These are phyloP conservation scores for Sclerospora graminicola DNA, from an alignment of 352 stramenopile species.

Conservation along the genomic window DNA sequence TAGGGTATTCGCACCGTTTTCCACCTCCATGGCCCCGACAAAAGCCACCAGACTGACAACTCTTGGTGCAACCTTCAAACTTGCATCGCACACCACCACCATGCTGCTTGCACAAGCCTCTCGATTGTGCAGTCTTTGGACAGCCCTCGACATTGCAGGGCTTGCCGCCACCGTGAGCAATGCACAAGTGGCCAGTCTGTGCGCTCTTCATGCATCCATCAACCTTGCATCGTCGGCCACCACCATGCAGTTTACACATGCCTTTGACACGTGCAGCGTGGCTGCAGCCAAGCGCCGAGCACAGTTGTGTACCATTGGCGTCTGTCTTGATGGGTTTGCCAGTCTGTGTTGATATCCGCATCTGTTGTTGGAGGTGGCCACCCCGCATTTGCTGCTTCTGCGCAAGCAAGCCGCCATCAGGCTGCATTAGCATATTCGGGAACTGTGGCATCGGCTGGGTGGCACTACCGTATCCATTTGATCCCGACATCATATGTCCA, in stretches of 20 bases:
- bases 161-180: constrained; percentile 76
- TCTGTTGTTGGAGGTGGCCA: constrained; percentile 20
- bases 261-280: constrained; percentile 69
- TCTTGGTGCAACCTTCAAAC: constrained; percentile 82
- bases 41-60: constrained; percentile 75
- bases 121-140: constrained; percentile 77
- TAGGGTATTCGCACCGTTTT: constrained; percentile 76
- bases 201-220: constrained; percentile 84
- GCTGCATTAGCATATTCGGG: constrained; percentile 55
- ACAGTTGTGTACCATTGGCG: constrained; percentile 45
- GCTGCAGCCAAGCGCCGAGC: constrained; percentile 68
- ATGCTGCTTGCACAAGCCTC: constrained; percentile 79
- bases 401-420: constrained; percentile 23
- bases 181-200: constrained; percentile 78
- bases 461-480: constrained; percentile 16
- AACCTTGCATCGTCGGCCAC: constrained; percentile 72
- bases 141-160: constrained; percentile 79
- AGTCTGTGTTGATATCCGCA: constrained; percentile 34
- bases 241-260: constrained; percentile 82
- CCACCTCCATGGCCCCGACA: constrained; percentile 75
- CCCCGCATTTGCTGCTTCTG: constrained; percentile 34
- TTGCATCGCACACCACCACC: constrained; percentile 79
- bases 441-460: constrained; percentile 37
- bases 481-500: constrained; percentile 31
- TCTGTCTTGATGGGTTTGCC: constrained; percentile 52